Conservation (phyloP, 345 rosid species). For the Melaleuca alternifolia region DNA sequence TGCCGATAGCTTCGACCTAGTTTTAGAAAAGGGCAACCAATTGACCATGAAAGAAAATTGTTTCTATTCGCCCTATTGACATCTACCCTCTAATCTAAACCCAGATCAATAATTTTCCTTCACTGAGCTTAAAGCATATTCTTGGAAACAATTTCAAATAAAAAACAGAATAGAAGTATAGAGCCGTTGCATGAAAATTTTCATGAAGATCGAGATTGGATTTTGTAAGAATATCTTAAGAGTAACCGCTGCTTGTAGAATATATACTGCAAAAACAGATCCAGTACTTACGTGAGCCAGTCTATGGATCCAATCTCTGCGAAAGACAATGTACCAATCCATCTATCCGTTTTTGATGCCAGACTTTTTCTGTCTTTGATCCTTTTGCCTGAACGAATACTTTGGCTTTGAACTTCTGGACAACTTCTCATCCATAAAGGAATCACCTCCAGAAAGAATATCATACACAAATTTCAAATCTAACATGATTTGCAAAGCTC, state of each 20-base stretch:
- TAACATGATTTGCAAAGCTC: no score
- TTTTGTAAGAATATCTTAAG: not conserved
- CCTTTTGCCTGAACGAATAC: constrained; percentile 56
- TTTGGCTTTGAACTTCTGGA: constrained; percentile 41
- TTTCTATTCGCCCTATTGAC: not conserved
- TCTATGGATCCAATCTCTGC: constrained; percentile 90
- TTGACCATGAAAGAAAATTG: not conserved
- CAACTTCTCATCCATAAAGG: constrained; percentile 30
- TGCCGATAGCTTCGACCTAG: not conserved
- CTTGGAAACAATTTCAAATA: not conserved
- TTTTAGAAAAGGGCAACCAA: not conserved
- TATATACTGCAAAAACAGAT: not conserved
- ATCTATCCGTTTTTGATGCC: constrained; percentile 39
- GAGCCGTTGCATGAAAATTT: not conserved
- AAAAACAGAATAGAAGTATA: not conserved
- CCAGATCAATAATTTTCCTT: not conserved
- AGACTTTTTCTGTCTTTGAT: constrained; percentile 39
- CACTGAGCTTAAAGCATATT: not conserved
- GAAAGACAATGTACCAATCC: constrained; percentile 47
- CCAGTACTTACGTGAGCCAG: constrained; percentile 85
- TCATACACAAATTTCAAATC: constrained; percentile 80
- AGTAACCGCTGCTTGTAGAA: not conserved
- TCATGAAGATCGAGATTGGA: not conserved
- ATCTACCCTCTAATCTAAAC: not conserved
- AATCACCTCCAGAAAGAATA: constrained; percentile 73